These are phyloP conservation scores for Clonostachys sp. DNA, from an alignment of 2,329 filamentous ascomycete species.

Conservation along the genomic window DNA sequence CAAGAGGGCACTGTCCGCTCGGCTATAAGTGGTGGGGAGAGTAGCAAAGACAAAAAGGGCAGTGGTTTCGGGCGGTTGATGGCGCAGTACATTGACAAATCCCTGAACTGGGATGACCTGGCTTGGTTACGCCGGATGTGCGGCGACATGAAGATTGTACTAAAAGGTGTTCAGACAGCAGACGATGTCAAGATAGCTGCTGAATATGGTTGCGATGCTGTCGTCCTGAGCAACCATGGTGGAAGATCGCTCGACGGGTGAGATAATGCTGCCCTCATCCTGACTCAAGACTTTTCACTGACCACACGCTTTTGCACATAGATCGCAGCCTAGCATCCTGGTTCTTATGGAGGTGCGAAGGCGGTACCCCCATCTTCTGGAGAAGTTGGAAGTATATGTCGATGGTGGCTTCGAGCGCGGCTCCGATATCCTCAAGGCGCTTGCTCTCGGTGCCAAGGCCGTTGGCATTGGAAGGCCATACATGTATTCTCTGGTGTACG, in stretches of 20 bases:
- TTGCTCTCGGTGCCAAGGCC: slow-evolving; percentile 47
- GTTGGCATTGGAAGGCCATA: slow-evolving; percentile 49
- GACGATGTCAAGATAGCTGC: slow-evolving; percentile 48
- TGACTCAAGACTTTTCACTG: background rate
- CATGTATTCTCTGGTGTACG: slow-evolving; percentile 47
- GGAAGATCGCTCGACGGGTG: slow-evolving; percentile 48
- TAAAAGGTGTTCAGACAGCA: slow-evolving; percentile 53
- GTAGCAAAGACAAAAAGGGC: slow-evolving; percentile 44
- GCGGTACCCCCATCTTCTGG: slow-evolving; percentile 41
- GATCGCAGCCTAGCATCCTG: slow-evolving; percentile 38
- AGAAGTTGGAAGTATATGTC: slow-evolving; percentile 44
- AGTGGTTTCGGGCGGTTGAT: slow-evolving; percentile 48
- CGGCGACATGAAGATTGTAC: slow-evolving; percentile 42
- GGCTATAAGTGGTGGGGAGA: slow-evolving; percentile 31
- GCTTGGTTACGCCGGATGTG: slow-evolving; percentile 42
- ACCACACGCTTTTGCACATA: slow-evolving; percentile 1
- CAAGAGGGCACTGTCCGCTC: slow-evolving; percentile 34
- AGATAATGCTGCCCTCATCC: slow-evolving; percentile 11
- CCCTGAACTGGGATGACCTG: slow-evolving; percentile 46
- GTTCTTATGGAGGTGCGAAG: slow-evolving; percentile 46
- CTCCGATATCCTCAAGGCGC: slow-evolving; percentile 48
- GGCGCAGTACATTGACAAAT: slow-evolving; percentile 44
- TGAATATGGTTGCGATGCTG: slow-evolving; percentile 43
- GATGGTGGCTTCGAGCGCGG: slow-evolving; percentile 49
- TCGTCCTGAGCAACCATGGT: slow-evolving; percentile 54